These are phyloP conservation scores for Dactylellina drechsleri DNA, from an alignment of 2,329 filamentous ascomycete genomes.

Conservation along the genomic window DNA sequence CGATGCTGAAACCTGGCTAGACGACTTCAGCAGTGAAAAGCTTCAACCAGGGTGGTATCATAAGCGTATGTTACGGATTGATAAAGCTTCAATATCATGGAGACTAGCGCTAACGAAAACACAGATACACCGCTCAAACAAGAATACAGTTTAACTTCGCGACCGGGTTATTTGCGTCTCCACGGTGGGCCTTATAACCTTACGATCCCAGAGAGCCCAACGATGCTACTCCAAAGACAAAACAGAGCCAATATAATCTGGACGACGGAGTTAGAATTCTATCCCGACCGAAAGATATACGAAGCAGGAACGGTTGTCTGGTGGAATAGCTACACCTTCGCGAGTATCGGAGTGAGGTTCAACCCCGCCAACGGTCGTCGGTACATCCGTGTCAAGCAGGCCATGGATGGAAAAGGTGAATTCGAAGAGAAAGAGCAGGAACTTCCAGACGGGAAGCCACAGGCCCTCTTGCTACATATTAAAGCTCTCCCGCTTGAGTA, in stretches of 20 bases:
- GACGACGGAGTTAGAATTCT: slow-evolving; percentile 64
- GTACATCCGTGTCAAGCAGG: slow-evolving; percentile 54
- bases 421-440: slow-evolving; percentile 35
- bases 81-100: neutral
- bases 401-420: slow-evolving; percentile 54
- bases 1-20: slow-evolving; percentile 42
- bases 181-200: slow-evolving; percentile 68
- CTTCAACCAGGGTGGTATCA: slow-evolving; percentile 43
- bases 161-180: slow-evolving; percentile 64
- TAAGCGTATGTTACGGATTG: slow-evolving; percentile 30
- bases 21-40: slow-evolving; percentile 28
- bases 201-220: slow-evolving; percentile 65
- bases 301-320: slow-evolving; percentile 69
- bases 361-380: slow-evolving; percentile 38
- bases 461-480: slow-evolving; percentile 34
- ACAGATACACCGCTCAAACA: slow-evolving; percentile 65
- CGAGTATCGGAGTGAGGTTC: slow-evolving; percentile 62
- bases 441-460: slow-evolving; percentile 20
- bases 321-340: slow-evolving; percentile 67
- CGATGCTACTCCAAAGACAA: slow-evolving; percentile 68
- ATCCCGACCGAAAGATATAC: slow-evolving; percentile 62
- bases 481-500: slow-evolving; percentile 47
- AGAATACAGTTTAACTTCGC: slow-evolving; percentile 65
- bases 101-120: neutral
- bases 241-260: slow-evolving; percentile 45